Evolutionary conservation across 805 yeast species (phyloP), one percentile per base, ranked within the genome.

Genomic region (Metschnikowia bowlesiae): DNA sequence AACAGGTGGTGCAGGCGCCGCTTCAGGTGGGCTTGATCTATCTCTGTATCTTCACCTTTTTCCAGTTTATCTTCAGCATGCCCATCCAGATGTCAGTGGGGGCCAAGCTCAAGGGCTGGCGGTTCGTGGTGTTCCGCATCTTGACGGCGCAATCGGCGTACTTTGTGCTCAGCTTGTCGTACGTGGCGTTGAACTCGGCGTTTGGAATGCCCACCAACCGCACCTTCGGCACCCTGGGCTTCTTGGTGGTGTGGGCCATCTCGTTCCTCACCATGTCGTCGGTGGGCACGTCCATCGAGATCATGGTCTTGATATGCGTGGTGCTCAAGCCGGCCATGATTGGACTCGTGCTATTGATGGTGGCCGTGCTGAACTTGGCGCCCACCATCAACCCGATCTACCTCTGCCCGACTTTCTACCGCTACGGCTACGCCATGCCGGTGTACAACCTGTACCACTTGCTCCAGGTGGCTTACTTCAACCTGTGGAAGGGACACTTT

Each of bases 401-500:
- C 9, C 56, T 71, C 38, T 55, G 60, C 46, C 72, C 76, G 0
- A 46, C 45, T 7, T 64, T 70, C 42, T 68, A 60, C 51, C 53
- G 68, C 38, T 69, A 62, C 51, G 76, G 76, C 3, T 70, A 70
- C 56, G 74, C 70, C 10, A 53, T 70, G 58, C 74, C 73, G 6
- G 68, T 68, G 11, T 49, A 52, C 22, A 62, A 62, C 48, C 59
- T 70, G 1, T 68, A 69, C 52, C 63, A 64, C 26, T 55, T 66
- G 39, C 50, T 68, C 52, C 67, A 65, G 32, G 68, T 65, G 9
- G 70, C 66, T 1, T 67, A 61, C 44, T 68, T 68, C 48, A 48
- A 69, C 51, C 48, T 67, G 5, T 69, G 66, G 65, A 69, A 69
- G 53, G 73, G 73, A 3, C 46, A 62, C 35, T 53, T 69, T 58